phyloP scores from a whole-genome alignment of 2,329 filamentous ascomycete genomes.

The Dothideomycetidae sp. region DNA sequence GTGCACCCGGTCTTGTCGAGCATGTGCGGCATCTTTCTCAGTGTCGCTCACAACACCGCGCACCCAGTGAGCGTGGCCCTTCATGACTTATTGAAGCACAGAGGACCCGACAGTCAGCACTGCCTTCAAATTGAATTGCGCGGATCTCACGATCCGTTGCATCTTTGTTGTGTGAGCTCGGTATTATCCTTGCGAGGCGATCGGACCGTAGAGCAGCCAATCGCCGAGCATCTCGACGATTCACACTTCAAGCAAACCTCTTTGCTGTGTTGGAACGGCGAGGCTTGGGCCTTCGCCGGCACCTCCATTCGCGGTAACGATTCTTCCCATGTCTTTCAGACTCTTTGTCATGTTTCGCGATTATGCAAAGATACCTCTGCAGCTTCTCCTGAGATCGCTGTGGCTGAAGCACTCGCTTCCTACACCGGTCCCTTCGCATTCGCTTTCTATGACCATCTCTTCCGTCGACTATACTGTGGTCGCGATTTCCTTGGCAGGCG shows the following conservation, averaged over 20 bases:
- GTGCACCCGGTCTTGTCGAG: not conserved
- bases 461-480: conserved; percentile 58
- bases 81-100: conserved; percentile 15
- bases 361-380: not conserved
- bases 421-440: conserved; percentile 70
- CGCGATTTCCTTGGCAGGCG: conserved; percentile 77
- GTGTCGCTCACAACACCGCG: conserved; percentile 16
- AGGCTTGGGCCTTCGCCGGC: conserved; percentile 66
- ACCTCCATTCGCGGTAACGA: conserved; percentile 59
- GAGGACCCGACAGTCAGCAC: conserved; percentile 19
- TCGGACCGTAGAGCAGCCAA: conserved; percentile 56
- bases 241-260: conserved; percentile 43
- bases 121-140: no score
- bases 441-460: conserved; percentile 57
- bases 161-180: conserved; percentile 59
- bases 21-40: conserved; percentile 26
- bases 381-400: not conserved
- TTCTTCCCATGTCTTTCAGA: conserved; percentile 51
- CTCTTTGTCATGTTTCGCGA: conserved; percentile 31
- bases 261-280: conserved; percentile 90
- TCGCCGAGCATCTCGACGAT: conserved; percentile 28
- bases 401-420: conserved; percentile 11
- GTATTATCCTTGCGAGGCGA: conserved; percentile 81
- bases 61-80: conserved; percentile 14
- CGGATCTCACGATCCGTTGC: conserved; percentile 12